phyloP scores from a whole-genome alignment of 2,329 filamentous ascomycete species.

The Didymellaceae sp. region DNA sequence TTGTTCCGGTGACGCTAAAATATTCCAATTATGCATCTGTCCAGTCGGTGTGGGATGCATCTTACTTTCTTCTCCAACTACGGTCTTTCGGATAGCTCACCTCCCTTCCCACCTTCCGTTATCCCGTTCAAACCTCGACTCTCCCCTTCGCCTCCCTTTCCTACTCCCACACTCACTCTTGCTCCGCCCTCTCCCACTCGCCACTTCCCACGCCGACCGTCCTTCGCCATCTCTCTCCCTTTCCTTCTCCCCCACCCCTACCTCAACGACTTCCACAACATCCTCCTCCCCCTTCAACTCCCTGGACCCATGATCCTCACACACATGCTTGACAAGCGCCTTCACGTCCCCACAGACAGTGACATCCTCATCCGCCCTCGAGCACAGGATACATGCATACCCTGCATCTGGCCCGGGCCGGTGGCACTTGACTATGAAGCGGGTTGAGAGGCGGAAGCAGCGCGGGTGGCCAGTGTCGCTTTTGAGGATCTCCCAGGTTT shows the following conservation, averaged over 20 bases:
- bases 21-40: too few relatives aligned
- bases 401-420: slow-evolving; percentile 41
- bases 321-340: slow-evolving; percentile 45
- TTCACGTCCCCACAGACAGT: slow-evolving; percentile 48
- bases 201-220: slow-evolving; percentile 21
- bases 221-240: slow-evolving; percentile 32
- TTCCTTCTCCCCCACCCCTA: slow-evolving; percentile 22
- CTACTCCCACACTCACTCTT: slow-evolving; percentile 33
- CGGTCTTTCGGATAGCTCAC: too few relatives aligned
- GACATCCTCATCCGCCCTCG: slow-evolving; percentile 29
- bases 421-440: slow-evolving; percentile 48
- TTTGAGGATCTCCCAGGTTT: slow-evolving; percentile 46
- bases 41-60: too few relatives aligned
- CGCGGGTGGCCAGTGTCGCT: slow-evolving; percentile 39
- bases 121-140: too few relatives aligned
- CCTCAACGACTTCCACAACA: slow-evolving; percentile 39
- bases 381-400: slow-evolving; percentile 45
- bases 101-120: too few relatives aligned
- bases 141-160: slow-evolving; percentile 22
- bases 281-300: slow-evolving; percentile 44
- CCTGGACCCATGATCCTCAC: slow-evolving; percentile 38
- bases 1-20: too few relatives aligned
- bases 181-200: slow-evolving; percentile 33
- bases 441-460: slow-evolving; percentile 43
- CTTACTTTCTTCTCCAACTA: too few relatives aligned